A percentile compares a stretch with the other conserved stretches of the same genome.
Evolutionary conservation across 805 yeast species (phyloP).

Genomic region (Komagataella pseudopastoris): DNA sequence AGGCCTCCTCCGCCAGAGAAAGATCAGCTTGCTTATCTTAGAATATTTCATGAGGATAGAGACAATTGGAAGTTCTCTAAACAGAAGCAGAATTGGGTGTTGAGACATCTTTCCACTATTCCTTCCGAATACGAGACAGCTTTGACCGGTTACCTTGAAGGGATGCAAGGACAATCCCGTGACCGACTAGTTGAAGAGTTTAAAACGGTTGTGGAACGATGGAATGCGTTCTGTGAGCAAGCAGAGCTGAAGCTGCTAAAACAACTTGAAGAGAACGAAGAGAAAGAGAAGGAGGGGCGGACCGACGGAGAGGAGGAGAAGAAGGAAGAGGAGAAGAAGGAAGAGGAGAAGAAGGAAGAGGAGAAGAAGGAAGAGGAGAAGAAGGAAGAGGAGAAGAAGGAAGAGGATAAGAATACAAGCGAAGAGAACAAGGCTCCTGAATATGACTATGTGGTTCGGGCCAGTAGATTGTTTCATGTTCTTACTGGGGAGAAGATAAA

Average conservation of each 20-base stretch:
- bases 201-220: slow-evolving; percentile 28
- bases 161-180: slow-evolving; percentile 60
- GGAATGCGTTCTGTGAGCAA: slow-evolving; percentile 39
- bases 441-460: slow-evolving; percentile 26
- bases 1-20: slow-evolving; percentile 63
- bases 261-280: slow-evolving; percentile 13
- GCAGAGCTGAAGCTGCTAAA: slow-evolving; percentile 26
- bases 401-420: slow-evolving; percentile 4
- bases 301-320: slow-evolving; percentile 8
- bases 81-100: slow-evolving; percentile 78
- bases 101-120: slow-evolving; percentile 42
- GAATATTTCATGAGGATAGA: slow-evolving; percentile 39
- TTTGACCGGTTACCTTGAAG: slow-evolving; percentile 37
- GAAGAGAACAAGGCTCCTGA: slow-evolving; percentile 14
- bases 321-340: slow-evolving; percentile 2
- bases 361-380: slow-evolving; percentile 9
- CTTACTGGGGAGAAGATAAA: slow-evolving; percentile 22
- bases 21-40: slow-evolving; percentile 58
- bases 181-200: slow-evolving; percentile 40
- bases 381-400: slow-evolving; percentile 3
- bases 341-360: slow-evolving; percentile 2
- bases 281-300: slow-evolving; percentile 9
- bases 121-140: slow-evolving; percentile 39
- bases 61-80: slow-evolving; percentile 74
- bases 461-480: slow-evolving; percentile 19